These are phyloP conservation scores for Verticillium isaacii DNA, from an alignment of 2,329 filamentous ascomycete species.

Conservation along the genomic window DNA sequence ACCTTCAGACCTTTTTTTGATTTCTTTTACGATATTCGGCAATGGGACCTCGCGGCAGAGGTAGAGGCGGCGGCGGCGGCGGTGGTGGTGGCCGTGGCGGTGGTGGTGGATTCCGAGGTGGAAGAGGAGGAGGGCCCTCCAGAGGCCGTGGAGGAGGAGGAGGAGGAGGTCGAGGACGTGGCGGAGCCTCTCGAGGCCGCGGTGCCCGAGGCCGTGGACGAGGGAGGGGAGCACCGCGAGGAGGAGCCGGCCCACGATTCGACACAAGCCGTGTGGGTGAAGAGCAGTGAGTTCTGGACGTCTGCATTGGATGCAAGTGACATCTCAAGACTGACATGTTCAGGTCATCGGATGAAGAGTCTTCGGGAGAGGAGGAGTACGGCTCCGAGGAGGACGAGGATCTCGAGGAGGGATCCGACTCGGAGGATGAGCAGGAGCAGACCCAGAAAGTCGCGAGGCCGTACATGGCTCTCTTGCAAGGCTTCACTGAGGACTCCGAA, in stretches of 20 bases:
- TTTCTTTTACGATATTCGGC: not conserved
- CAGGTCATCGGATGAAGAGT: conserved; percentile 18
- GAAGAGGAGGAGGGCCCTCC: not conserved
- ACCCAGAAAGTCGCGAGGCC: conserved; percentile 34
- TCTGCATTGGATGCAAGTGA: not conserved
- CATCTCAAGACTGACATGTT: not conserved
- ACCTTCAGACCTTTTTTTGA: not conserved
- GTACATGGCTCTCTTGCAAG: conserved; percentile 56
- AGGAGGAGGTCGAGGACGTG: conserved; percentile 13
- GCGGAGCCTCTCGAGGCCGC: conserved; percentile 8
- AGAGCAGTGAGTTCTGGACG: conserved; percentile 26
- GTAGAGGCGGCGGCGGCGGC: conserved; percentile 3
- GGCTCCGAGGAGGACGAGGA: conserved; percentile 38
- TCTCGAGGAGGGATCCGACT: conserved; percentile 37
- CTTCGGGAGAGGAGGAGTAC: conserved; percentile 19
- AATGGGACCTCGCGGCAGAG: conserved; percentile 12
- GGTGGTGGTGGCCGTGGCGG: conserved; percentile 16
- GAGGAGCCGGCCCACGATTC: conserved; percentile 21
- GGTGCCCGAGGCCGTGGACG: conserved; percentile 16
- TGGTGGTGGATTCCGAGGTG: conserved; percentile 9
- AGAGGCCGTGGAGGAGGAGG: conserved; percentile 4
- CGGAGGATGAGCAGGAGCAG: conserved; percentile 32
- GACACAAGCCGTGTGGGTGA: conserved; percentile 37
- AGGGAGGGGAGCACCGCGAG: conserved; percentile 15
- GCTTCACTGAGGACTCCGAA: conserved; percentile 40